A percentile compares a stretch with the other conserved stretches of the same genome.
Evolutionary conservation across 2,329 filamentous ascomycete species (phyloP).

Genomic region (Diplodia intermedia): DNA sequence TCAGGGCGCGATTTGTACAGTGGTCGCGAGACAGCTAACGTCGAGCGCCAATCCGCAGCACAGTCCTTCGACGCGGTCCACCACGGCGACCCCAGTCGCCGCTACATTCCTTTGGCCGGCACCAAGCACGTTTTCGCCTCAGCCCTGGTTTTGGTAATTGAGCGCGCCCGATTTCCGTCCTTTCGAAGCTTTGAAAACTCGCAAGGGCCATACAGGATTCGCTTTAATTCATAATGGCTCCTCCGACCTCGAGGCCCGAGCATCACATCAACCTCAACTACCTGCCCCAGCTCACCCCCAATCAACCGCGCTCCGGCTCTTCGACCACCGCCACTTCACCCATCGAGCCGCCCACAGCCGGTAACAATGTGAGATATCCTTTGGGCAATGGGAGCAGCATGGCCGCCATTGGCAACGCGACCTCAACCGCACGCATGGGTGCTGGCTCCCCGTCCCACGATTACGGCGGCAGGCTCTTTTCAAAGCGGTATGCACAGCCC

Average conservation of each 20-base stretch:
- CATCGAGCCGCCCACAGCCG: conserved; percentile 72
- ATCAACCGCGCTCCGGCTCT: conserved; percentile 75
- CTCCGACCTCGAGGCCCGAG: conserved; percentile 74
- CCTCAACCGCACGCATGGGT: conserved; percentile 73
- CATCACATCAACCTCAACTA: conserved; percentile 84
- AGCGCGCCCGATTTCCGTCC: conserved; percentile 37
- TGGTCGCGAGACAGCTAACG: conserved; percentile 32
- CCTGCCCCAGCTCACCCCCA: conserved; percentile 70
- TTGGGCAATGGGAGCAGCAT: conserved; percentile 72
- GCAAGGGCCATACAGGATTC: conserved; percentile 32
- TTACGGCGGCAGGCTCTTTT: conserved; percentile 77
- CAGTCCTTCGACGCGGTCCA: conserved; percentile 29
- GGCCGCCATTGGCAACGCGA: conserved; percentile 57
- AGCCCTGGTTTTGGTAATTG: conserved; percentile 50
- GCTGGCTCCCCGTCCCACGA: conserved; percentile 97
- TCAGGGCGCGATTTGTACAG: conserved; percentile 37
- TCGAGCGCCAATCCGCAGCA: conserved; percentile 19
- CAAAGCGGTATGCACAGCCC: conserved; percentile 78
- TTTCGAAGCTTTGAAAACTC: conserved; percentile 27
- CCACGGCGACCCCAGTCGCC: conserved; percentile 43
- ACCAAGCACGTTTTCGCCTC: conserved; percentile 45
- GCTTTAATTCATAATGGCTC: conserved; percentile 90
- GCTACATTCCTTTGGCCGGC: conserved; percentile 52
- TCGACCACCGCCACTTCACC: conserved; percentile 83
- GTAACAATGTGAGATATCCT: conserved; percentile 68